These are phyloP conservation scores for Leishmania major DNA, from an alignment of 208 protist species.

Conservation along the genomic window DNA sequence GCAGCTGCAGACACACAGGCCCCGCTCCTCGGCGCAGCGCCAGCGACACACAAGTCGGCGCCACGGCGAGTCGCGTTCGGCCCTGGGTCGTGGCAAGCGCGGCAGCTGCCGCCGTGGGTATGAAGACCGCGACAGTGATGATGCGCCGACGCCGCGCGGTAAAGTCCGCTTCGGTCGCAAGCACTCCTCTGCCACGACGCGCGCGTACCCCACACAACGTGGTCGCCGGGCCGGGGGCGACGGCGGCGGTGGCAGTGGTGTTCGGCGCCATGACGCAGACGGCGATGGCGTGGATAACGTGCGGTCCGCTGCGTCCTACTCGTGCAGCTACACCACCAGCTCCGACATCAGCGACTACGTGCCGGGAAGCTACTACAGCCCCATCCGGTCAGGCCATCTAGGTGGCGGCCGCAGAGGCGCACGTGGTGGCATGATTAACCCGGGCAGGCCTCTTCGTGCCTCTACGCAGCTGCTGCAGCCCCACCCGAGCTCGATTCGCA, in stretches of 20 bases:
- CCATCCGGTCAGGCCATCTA: background rate
- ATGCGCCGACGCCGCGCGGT: slow-evolving; percentile 1
- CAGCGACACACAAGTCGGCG: slow-evolving; percentile 4
- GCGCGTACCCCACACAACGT: background rate
- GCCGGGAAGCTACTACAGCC: slow-evolving; percentile 28
- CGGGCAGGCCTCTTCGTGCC: background rate
- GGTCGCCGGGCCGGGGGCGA: background rate
- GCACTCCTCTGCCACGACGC: slow-evolving; percentile 16
- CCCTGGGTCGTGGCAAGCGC: background rate
- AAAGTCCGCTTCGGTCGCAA: background rate
- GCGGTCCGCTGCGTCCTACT: slow-evolving; percentile 22
- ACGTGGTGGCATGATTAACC: background rate
- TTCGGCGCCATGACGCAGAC: slow-evolving; percentile 4
- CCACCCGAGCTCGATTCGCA: background rate
- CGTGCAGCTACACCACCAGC: slow-evolving; percentile 29
- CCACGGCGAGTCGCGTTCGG: background rate
- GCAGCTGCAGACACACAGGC: slow-evolving; percentile 57
- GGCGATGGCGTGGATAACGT: slow-evolving; percentile 10
- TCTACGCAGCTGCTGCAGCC: background rate
- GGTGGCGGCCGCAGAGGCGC: background rate
- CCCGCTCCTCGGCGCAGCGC: slow-evolving; percentile 20
- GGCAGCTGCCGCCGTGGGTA: background rate
- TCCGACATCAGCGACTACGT: slow-evolving; percentile 32
- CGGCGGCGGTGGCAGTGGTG: background rate
- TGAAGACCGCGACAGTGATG: background rate